Evolutionary conservation across 2,329 filamentous ascomycete genomes (phyloP).

Genomic region (Graphiopsis chlorocephala): DNA sequence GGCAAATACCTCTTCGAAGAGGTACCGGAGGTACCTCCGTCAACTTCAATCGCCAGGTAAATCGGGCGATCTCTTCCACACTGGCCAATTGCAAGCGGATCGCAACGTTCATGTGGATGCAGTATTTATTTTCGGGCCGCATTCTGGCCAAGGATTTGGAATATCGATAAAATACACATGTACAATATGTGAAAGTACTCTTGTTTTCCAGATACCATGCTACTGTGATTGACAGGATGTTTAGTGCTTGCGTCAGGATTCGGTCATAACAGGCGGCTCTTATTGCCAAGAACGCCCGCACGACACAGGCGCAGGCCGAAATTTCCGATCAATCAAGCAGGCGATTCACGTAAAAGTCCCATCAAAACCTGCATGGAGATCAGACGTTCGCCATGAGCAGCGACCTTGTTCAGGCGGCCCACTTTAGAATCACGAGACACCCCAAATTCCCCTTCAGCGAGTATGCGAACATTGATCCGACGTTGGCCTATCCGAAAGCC

Average conservation of each 20-base stretch:
- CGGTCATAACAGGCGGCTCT: neutral
- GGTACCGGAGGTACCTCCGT: too few species aligned
- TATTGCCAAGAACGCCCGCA: neutral
- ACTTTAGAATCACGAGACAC: constrained; percentile 1
- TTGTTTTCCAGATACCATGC: neutral
- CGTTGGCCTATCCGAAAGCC: neutral
- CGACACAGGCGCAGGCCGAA: neutral
- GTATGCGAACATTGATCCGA: neutral
- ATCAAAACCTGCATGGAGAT: neutral
- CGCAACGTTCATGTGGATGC: neutral
- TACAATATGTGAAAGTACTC: neutral
- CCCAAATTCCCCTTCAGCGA: neutral
- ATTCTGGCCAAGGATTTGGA: neutral
- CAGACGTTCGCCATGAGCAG: neutral
- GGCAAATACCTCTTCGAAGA: too few species aligned
- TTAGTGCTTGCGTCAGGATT: neutral
- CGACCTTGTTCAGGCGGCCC: neutral
- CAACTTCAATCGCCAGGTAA: neutral
- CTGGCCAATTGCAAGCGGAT: neutral
- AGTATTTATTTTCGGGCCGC: neutral
- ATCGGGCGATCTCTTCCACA: neutral
- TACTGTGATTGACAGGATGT: neutral
- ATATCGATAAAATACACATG: neutral
- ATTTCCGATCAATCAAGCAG: neutral
- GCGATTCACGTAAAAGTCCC: neutral